These are phyloP conservation scores for Mycena haematopus DNA, from an alignment of 768 basidiomycete genomes.

Conservation along the genomic window DNA sequence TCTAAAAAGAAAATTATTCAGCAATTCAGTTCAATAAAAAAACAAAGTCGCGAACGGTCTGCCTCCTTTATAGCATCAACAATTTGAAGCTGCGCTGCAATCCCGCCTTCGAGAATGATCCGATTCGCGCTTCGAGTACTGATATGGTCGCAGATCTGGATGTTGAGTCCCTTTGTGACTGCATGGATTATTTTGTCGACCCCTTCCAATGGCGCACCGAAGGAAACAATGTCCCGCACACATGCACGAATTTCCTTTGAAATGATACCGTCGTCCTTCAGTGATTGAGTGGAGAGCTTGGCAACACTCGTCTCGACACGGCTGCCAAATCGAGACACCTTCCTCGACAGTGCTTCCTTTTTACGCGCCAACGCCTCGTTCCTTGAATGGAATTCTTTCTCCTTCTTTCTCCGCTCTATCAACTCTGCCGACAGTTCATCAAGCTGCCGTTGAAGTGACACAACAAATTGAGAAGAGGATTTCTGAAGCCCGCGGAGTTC, in stretches of 20 bases:
- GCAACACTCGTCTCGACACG: not conserved
- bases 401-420: not conserved
- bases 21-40: too few relatives aligned
- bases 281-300: not conserved
- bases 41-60: conserved; percentile 14
- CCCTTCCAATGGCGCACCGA: conserved; percentile 4
- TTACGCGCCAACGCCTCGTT: conserved; percentile 4
- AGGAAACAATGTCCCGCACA: conserved; percentile 18
- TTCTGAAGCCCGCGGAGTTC: not conserved
- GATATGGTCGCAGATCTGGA: conserved; percentile 13
- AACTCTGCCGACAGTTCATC: conserved; percentile 8
- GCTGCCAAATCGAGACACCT: not conserved
- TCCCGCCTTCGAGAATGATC: conserved; percentile 30
- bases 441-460: conserved; percentile 4
- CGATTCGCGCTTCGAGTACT: conserved; percentile 28
- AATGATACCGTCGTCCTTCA: conserved; percentile 17
- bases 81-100: conserved; percentile 32
- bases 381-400: not conserved
- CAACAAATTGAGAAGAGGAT: not conserved
- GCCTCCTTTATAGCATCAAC: conserved; percentile 21
- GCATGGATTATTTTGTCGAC: conserved; percentile 17
- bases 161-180: conserved; percentile 9
- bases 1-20: not conserved
- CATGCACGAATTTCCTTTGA: conserved; percentile 11
- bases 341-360: not conserved